Evolutionary conservation across 768 basidiomycete genomes (phyloP).

Genomic region (Leccinum longicurvipes): DNA sequence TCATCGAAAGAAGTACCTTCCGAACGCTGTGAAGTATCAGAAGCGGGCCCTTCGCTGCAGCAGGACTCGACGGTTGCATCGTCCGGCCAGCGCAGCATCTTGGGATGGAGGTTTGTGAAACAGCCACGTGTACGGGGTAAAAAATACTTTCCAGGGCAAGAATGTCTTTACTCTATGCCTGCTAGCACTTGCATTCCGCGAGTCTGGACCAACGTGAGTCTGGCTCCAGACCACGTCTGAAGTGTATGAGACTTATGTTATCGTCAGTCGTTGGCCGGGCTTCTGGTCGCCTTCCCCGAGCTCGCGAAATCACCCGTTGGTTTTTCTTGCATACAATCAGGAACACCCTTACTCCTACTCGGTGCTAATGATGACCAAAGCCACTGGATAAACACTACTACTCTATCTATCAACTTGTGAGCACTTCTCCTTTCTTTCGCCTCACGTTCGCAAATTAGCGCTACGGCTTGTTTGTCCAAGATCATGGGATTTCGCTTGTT

Average conservation of each 20-base stretch:
- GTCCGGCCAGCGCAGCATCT: not conserved
- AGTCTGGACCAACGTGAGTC: conserved; percentile 29
- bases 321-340: conserved; percentile 28
- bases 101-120: conserved; percentile 22
- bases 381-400: conserved; percentile 18
- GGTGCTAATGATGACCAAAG: conserved; percentile 5
- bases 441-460: not conserved
- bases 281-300: conserved; percentile 23
- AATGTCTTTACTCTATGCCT: not conserved
- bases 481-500: conserved; percentile 25
- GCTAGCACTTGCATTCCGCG: conserved; percentile 14
- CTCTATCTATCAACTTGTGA: conserved; percentile 22
- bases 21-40: not conserved
- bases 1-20: not conserved
- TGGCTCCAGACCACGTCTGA: not conserved
- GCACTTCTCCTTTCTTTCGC: not conserved
- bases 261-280: conserved; percentile 21
- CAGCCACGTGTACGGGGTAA: not conserved
- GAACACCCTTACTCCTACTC: conserved; percentile 26
- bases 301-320: conserved; percentile 19
- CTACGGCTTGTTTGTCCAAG: conserved; percentile 7
- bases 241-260: not conserved
- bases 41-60: not conserved
- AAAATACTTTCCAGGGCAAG: not conserved
- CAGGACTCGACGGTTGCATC: not conserved